Base-by-base conservation (phyloP, 169 alveolate species). In the Theileria annulata region DNA sequence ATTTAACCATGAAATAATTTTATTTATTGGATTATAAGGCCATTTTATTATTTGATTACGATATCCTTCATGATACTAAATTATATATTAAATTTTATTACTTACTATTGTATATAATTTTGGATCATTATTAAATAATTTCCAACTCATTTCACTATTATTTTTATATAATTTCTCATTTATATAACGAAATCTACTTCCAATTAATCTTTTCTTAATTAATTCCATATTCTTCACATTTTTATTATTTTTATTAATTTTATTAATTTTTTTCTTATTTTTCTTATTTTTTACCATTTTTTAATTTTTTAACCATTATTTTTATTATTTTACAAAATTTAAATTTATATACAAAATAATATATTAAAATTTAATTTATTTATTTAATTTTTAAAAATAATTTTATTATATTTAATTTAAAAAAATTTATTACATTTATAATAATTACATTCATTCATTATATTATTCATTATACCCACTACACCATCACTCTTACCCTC, bases 51-150 rank as follows among this genome's bases (percentile, higher is more conserved):
- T 84, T 63, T 89, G 94, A 28, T 86, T 77, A 42, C 70, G 75
- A 67, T 82, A 89, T 12, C 94, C 94, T 19, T 66, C 79, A 68
- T 89, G 94, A 59, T 89, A 89, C 90, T 83, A 47, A 1, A 8
- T 27, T 1, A 25, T 4, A 42, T 8, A 47, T 54, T 17, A 47
- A n/a, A 35, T 35, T 28, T 3, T 59, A 13, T 25, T 6, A 58
- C 90, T 0, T 31, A 83, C 90, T 17, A 60, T 27, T 1, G 56
- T 48, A 48, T 68, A 83, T 9, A 83, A 62, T 5, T 28, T 58
- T 0, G 81, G 85, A n/a, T 83, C 77, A 30, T 21, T 23, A 0
- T 21, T 17, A 30, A 48, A 83, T 23, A 67, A 23, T 9, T 13
- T 0, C 17, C 54, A 68, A 17, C 58, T 59, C 9, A 76, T 77